Conservation (phyloP, 805 yeast genomes). For the Saccharomycopsis amapae region DNA sequence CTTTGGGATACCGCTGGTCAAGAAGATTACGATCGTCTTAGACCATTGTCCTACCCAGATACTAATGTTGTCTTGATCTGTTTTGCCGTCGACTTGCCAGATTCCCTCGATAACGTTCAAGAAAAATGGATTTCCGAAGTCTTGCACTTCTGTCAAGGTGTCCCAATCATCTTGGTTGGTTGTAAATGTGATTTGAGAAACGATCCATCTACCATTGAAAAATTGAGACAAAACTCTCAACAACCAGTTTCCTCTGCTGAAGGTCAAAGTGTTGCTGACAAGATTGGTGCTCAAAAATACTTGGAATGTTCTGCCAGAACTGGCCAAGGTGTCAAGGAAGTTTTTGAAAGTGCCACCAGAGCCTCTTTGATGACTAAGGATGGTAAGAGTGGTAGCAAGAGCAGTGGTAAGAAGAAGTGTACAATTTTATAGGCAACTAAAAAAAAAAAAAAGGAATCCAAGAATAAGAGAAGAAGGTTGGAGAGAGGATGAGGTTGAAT, state of each 20-base stretch:
- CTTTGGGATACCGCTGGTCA: conserved; percentile 99
- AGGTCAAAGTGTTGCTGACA: conserved; percentile 81
- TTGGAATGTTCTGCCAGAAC: conserved; percentile 91
- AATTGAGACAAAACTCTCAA: conserved; percentile 64
- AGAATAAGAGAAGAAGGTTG: not conserved
- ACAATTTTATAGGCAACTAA: conserved; percentile 45
- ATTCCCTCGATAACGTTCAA: conserved; percentile 86
- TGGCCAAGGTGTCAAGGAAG: conserved; percentile 88
- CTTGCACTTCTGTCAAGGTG: conserved; percentile 87
- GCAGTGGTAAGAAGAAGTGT: conserved; percentile 59
- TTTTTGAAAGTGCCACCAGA: conserved; percentile 86
- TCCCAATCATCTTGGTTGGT: conserved; percentile 87
- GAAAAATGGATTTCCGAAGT: conserved; percentile 96
- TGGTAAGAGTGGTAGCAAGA: conserved; percentile 19
- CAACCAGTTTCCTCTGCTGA: conserved; percentile 76
- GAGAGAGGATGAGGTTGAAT: not conserved
- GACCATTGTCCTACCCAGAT: conserved; percentile 57
- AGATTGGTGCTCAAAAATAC: conserved; percentile 81
- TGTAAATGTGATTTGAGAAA: conserved; percentile 86
- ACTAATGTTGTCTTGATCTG: conserved; percentile 87
- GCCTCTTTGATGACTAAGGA: conserved; percentile 71
- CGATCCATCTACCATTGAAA: conserved; percentile 71
- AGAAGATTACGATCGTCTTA: conserved; percentile 83
- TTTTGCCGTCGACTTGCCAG: conserved; percentile 86
- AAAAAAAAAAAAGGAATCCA: not conserved